phyloP scores from a whole-genome alignment of 2,329 filamentous ascomycete species.

The Epichloe gansuensis region DNA sequence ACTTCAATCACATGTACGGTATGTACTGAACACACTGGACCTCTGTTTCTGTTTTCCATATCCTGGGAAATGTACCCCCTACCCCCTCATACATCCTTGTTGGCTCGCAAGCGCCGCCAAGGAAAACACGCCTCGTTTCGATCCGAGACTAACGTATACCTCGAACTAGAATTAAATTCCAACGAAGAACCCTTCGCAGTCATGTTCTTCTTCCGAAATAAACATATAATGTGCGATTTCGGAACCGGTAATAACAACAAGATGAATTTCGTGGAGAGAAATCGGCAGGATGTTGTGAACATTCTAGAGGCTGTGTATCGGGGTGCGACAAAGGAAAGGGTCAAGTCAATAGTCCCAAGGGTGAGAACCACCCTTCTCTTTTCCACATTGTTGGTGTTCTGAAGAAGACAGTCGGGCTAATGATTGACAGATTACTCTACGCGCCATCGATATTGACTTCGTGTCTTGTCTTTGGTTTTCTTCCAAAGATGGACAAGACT shows the following conservation, averaged over 20 bases:
- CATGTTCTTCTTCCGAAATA: conserved; percentile 97
- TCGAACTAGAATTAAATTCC: conserved; percentile 4
- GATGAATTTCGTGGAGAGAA: conserved; percentile 84
- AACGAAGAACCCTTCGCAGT: conserved; percentile 67
- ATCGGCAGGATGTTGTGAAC: conserved; percentile 97
- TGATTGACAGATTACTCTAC: conserved; percentile 22
- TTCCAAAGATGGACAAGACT: not conserved
- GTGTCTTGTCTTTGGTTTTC: not conserved
- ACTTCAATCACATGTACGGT: conserved; percentile 93
- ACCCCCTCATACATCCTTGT: too few relatives aligned
- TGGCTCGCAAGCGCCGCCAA: too few relatives aligned
- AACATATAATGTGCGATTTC: conserved; percentile 98
- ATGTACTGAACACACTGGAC: conserved; percentile 12
- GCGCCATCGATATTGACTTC: conserved; percentile 23
- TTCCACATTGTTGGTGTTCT: not conserved
- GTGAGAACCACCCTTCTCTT: conserved; percentile 6
- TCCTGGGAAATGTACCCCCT: not conserved
- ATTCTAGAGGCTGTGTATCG: conserved; percentile 97
- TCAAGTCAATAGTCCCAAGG: conserved; percentile 93
- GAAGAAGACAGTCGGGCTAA: not conserved
- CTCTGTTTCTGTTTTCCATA: not conserved
- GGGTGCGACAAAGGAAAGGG: conserved; percentile 93
- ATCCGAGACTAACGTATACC: not conserved
- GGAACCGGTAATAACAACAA: conserved; percentile 99
- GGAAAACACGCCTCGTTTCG: too few relatives aligned